A percentile compares a stretch with the other conserved stretches of the same genome.
These are phyloP conservation scores for Lecanicillium sp. DNA, from an alignment of 2,329 filamentous ascomycete genomes.

Conservation along the genomic window DNA sequence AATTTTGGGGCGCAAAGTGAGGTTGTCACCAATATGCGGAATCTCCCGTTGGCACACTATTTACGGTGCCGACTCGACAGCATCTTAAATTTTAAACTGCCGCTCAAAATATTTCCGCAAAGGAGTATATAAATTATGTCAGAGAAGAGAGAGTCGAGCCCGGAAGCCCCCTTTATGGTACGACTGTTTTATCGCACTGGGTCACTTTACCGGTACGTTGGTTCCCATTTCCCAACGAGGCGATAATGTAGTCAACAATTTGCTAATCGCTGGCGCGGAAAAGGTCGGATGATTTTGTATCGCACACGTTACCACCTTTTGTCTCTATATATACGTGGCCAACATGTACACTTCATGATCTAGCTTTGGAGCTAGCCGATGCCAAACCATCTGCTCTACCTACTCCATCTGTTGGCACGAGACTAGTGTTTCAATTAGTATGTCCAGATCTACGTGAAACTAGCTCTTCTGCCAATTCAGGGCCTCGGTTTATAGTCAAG, in stretches of 20 bases:
- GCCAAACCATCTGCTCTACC: conserved; percentile 61
- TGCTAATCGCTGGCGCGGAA: background rate
- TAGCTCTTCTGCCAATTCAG: conserved; percentile 15
- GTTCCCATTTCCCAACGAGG: background rate
- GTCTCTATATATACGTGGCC: conserved; percentile 83
- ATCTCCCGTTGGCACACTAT: background rate
- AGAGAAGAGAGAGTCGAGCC: conserved; percentile 47
- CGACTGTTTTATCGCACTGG: conserved; percentile 71
- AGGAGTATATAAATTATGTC: conserved; percentile 26
- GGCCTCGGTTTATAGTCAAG: conserved; percentile 60
- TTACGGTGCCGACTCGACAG: background rate
- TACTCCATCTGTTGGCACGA: conserved; percentile 66
- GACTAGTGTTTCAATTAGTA: conserved; percentile 79
- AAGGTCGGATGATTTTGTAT: conserved; percentile 63
- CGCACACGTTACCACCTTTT: conserved; percentile 51
- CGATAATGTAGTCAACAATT: too few species aligned
- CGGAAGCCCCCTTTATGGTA: conserved; percentile 72
- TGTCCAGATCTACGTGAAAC: conserved; percentile 60
- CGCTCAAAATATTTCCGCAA: background rate
- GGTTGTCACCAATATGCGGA: conserved; percentile 2
- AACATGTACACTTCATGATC: conserved; percentile 70
- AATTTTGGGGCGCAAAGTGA: conserved; percentile 12
- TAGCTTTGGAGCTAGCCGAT: conserved; percentile 66
- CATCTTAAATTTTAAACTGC: background rate
- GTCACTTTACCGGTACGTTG: conserved; percentile 57